These are phyloP conservation scores for Notholithocarpus densiflorus DNA, from an alignment of 306 rosid genomes.

Conservation along the genomic window DNA sequence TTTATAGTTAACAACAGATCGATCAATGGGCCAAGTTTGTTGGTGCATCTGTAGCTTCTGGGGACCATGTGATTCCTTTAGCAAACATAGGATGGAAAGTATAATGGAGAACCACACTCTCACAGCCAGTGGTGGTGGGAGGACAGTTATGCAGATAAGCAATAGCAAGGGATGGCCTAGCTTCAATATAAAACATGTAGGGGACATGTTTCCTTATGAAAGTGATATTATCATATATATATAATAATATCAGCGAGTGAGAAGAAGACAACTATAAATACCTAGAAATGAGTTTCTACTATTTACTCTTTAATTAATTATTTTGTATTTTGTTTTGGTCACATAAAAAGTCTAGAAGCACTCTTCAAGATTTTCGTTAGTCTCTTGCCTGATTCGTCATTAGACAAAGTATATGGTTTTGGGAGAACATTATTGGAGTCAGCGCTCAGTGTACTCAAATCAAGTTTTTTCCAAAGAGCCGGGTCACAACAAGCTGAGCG, in stretches of 20 bases:
- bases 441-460: neutral
- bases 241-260: neutral
- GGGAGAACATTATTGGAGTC: too few relatives aligned
- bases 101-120: neutral
- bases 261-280: neutral
- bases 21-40: neutral
- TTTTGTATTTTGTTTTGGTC: neutral
- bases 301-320: neutral
- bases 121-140: neutral
- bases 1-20: neutral
- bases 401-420: too few relatives aligned
- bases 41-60: slow-evolving; percentile 1
- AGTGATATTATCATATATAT: neutral
- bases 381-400: too few relatives aligned
- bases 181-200: slow-evolving; percentile 12
- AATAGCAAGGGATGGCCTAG: neutral
- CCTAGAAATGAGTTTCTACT: neutral
- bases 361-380: too few relatives aligned
- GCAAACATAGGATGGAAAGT: neutral
- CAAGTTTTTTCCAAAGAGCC: neutral
- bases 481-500: slow-evolving; percentile 7
- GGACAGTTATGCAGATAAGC: neutral
- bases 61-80: neutral
- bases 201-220: slow-evolving; percentile 8
- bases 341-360: neutral